Base-by-base conservation (phyloP, 1,284 basidiomycete species). In the Filobasidium uniguttulatum region DNA sequence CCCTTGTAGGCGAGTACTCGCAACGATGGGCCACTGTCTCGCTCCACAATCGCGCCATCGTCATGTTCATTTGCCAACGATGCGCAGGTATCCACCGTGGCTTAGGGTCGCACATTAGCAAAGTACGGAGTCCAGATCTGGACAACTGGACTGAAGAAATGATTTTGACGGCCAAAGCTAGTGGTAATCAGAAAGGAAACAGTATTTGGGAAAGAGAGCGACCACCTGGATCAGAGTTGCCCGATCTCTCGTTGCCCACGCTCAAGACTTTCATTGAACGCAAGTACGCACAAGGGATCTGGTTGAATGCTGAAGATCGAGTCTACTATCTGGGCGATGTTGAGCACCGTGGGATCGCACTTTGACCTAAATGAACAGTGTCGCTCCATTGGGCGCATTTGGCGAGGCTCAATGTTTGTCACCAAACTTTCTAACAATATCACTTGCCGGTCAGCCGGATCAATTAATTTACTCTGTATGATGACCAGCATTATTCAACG, bases 21-120 rank as follows among this genome's bases (percentile, higher is more conserved):
- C 62, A 61, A 47, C 61, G 67, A 10, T 70, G 68, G 68, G 68
- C 68, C 14, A 67, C 66, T 1, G 57, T 64, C 35, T 65, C 66
- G 62, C 54, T 58, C 60, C 65, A 23, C n/a, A 47, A 48, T 14
- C 60, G 63, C 15, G 72, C 74, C 2, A 68, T 75, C 51, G 71
- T 71, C 33, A 64, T 74, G 52, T 74, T 75, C 52, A 59, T 75
- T 41, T 75, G 74, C 59, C 75, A 75, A 37, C 61, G 69, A 14
- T 76, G 74, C 55, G 68, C 66, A 22, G 74, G 74, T 0, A 50
- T 73, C 1, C 74, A 76, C 56, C 67, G 74, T 5, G 62, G 66
- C 5, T 61, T 76, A 7, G 74, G 74, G 7, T 73, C 72, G 23
- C 73, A 75, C 56, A 67, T 74, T 30, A 71, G 70, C 31, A 73